Evolutionary conservation across 306 rosid genomes (phyloP).

Genomic region (Prunus mira): DNA sequence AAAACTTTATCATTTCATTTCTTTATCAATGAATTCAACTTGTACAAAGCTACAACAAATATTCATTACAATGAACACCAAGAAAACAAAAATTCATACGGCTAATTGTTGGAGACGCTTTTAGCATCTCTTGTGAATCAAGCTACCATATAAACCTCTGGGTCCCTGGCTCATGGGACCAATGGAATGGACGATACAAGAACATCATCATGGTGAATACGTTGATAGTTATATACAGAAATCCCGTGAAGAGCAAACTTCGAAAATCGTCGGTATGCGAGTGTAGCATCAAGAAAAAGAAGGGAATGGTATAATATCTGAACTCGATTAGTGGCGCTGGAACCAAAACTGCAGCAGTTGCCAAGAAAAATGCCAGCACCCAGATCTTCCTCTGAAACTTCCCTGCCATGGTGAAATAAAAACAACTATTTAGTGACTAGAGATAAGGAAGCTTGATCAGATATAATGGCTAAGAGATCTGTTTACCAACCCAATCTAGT

Average conservation of each 20-base stretch:
- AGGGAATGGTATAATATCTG: constrained; percentile 79
- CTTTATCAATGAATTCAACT: background rate
- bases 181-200: constrained; percentile 73
- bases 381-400: constrained; percentile 57
- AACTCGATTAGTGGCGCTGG: constrained; percentile 88
- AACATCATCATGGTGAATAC: constrained; percentile 71
- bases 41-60: background rate
- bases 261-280: constrained; percentile 35
- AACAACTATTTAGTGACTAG: constrained; percentile 5
- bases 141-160: constrained; percentile 90
- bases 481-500: constrained; percentile 53
- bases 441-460: background rate
- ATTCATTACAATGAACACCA: background rate
- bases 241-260: constrained; percentile 57
- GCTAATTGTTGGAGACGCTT: background rate
- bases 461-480: background rate
- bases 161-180: constrained; percentile 77
- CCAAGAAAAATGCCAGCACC: constrained; percentile 65
- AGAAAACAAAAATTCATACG: background rate
- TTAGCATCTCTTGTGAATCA: background rate
- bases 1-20: background rate
- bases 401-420: constrained; percentile 44
- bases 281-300: constrained; percentile 64
- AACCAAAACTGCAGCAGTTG: constrained; percentile 75
- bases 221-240: constrained; percentile 47